Evolutionary conservation across 1,139 yeast species (phyloP).

Genomic region (Suhomyces ambrosiae): DNA sequence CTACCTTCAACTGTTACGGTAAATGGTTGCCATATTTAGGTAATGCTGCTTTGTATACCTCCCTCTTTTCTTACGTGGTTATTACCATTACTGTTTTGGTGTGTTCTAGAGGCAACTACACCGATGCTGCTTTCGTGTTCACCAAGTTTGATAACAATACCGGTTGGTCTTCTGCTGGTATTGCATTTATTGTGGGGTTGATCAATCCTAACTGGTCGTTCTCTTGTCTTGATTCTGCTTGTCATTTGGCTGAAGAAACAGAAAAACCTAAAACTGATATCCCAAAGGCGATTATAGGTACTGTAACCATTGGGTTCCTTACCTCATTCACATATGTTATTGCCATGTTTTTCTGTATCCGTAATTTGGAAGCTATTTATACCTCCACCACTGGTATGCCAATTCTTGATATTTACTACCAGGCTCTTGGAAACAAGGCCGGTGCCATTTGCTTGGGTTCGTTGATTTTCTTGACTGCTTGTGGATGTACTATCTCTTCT

Average conservation of each 20-base stretch:
- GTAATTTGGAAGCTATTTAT: constrained; percentile 49
- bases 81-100: constrained; percentile 60
- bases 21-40: constrained; percentile 57
- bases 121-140: constrained; percentile 61
- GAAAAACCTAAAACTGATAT: constrained; percentile 58
- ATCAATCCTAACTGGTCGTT: constrained; percentile 73
- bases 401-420: constrained; percentile 61
- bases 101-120: constrained; percentile 57
- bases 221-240: constrained; percentile 68
- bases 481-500: constrained; percentile 70
- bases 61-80: constrained; percentile 53
- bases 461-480: constrained; percentile 60
- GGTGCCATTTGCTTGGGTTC: constrained; percentile 64
- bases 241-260: constrained; percentile 72
- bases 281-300: constrained; percentile 64
- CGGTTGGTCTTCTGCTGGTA: constrained; percentile 62
- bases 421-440: constrained; percentile 53
- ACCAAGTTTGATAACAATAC: constrained; percentile 61
- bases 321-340: constrained; percentile 63
- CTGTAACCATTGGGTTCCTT: constrained; percentile 65
- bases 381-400: constrained; percentile 60
- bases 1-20: constrained; percentile 59
- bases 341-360: constrained; percentile 63
- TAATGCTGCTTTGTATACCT: constrained; percentile 53
- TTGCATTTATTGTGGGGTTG: constrained; percentile 66